phyloP scores from a whole-genome alignment of 768 basidiomycete species.

The Guyanaporus albipodus region DNA sequence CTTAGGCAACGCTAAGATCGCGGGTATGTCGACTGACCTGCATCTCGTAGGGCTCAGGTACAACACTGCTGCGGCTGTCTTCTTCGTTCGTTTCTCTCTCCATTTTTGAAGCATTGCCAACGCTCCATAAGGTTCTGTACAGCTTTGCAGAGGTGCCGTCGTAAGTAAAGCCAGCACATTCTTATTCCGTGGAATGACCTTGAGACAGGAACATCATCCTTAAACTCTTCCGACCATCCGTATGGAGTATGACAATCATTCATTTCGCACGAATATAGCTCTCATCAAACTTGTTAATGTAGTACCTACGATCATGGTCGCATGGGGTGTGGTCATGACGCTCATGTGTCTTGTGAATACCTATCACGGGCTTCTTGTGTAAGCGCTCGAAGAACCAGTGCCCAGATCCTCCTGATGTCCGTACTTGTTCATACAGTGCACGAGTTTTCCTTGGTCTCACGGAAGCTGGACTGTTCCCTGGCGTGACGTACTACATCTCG shows the following conservation, averaged over 20 bases:
- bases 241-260: conserved; percentile 29
- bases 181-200: conserved; percentile 1
- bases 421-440: conserved; percentile 21
- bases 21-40: conserved; percentile 41
- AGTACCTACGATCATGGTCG: conserved; percentile 40
- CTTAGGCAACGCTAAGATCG: conserved; percentile 41
- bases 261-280: not conserved
- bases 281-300: conserved; percentile 14
- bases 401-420: not conserved
- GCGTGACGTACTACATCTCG: conserved; percentile 44
- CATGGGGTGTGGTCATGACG: conserved; percentile 38
- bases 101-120: not conserved
- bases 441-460: conserved; percentile 44
- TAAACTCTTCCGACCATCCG: conserved; percentile 35
- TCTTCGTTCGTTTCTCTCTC: conserved; percentile 27
- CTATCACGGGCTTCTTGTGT: conserved; percentile 31
- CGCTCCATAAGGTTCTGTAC: conserved; percentile 31
- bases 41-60: conserved; percentile 33
- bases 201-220: conserved; percentile 35
- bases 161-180: conserved; percentile 20
- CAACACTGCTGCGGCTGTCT: conserved; percentile 37
- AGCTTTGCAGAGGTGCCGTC: conserved; percentile 37
- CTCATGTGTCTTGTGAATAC: conserved; percentile 38
- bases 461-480: conserved; percentile 44
- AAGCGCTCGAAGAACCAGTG: conserved; percentile 4